Evolutionary conservation across 2,329 filamentous ascomycete species (phyloP).

Genomic region (Sporothrix protearum): DNA sequence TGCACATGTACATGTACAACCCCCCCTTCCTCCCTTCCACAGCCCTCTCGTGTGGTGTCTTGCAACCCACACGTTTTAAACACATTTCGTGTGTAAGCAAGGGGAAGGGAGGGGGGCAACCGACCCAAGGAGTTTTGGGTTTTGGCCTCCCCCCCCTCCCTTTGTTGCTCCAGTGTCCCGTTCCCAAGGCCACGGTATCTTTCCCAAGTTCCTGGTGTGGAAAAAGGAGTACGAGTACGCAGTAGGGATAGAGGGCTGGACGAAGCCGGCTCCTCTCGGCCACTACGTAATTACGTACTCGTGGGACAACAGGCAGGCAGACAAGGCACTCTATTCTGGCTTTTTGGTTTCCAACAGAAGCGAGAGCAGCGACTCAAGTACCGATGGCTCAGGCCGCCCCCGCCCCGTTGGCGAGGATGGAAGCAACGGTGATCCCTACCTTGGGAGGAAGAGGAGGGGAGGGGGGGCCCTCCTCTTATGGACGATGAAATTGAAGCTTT

Average conservation of each 20-base stretch:
- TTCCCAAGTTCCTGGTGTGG: neutral
- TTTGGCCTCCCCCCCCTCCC: neutral
- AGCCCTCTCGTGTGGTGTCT: neutral
- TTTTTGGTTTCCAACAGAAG: too few relatives aligned
- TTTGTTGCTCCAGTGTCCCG: slow-evolving; percentile 3
- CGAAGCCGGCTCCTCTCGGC: neutral
- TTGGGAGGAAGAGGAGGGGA: too few relatives aligned
- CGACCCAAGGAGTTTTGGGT: neutral
- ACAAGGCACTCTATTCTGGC: neutral
- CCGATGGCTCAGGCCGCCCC: too few relatives aligned
- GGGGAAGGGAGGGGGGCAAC: neutral
- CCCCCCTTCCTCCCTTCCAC: neutral
- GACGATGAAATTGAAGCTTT: neutral
- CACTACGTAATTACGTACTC: too few relatives aligned
- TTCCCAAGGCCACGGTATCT: slow-evolving; percentile 27
- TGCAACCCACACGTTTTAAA: neutral
- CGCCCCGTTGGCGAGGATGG: too few relatives aligned
- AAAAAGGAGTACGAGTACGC: too few relatives aligned
- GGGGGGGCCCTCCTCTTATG: too few relatives aligned
- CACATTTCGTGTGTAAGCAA: neutral
- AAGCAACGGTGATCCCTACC: too few relatives aligned
- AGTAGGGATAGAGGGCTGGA: neutral
- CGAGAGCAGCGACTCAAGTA: neutral
- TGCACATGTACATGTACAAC: too few relatives aligned
- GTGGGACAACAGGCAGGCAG: too few relatives aligned